A percentile compares a stretch with the other conserved stretches of the same genome.
Conservation (phyloP, 1,284 basidiomycete species). For the Cystobasidium slooffiae region DNA sequence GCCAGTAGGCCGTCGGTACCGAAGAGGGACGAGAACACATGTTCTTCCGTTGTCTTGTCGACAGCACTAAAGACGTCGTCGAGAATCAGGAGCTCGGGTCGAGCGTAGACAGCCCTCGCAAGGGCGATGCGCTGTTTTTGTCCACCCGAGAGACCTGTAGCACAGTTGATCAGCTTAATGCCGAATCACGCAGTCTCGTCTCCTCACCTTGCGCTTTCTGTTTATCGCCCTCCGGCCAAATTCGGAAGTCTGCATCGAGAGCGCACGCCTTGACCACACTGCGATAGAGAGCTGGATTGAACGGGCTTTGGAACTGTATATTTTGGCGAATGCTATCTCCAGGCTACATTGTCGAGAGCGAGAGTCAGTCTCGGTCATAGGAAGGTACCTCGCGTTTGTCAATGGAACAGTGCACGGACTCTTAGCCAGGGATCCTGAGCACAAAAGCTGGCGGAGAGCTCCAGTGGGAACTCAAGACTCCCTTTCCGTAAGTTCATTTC, state of each 20-base stretch:
- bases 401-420: not conserved
- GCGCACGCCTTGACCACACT: conserved; percentile 35
- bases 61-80: conserved; percentile 52
- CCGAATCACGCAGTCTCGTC: not conserved
- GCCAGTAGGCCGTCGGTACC: conserved; percentile 45
- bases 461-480: conserved; percentile 8
- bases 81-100: conserved; percentile 47
- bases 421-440: conserved; percentile 32
- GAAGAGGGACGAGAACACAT: conserved; percentile 40
- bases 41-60: conserved; percentile 46
- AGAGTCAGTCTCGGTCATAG: not conserved
- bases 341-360: not conserved
- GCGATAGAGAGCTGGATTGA: conserved; percentile 33
- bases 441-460: conserved; percentile 14
- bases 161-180: not conserved
- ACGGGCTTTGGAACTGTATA: conserved; percentile 26
- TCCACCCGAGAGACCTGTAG: conserved; percentile 29
- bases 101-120: conserved; percentile 41
- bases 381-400: not conserved
- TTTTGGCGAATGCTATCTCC: conserved; percentile 39
- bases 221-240: conserved; percentile 32
- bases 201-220: conserved; percentile 36
- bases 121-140: conserved; percentile 39
- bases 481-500: conserved; percentile 23
- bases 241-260: conserved; percentile 38